These are phyloP conservation scores for Hyparrhenia diplandra DNA, from an alignment of 176 grass and related monocot genomes.

Conservation along the genomic window DNA sequence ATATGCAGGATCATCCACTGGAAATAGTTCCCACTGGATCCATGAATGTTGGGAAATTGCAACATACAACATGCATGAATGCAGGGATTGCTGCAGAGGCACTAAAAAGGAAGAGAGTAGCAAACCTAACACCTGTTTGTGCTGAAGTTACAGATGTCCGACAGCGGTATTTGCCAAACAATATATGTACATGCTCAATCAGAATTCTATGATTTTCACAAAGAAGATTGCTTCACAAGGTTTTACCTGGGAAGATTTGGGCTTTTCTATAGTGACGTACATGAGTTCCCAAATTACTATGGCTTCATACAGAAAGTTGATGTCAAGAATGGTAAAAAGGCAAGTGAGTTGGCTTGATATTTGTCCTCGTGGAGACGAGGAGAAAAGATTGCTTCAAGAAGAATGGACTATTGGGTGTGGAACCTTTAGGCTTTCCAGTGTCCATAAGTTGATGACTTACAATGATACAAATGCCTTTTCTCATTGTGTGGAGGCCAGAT, in stretches of 20 bases:
- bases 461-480: slow-evolving; percentile 48
- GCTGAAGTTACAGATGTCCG: slow-evolving; percentile 15
- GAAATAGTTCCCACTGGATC: background rate
- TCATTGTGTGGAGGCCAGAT: slow-evolving; percentile 35
- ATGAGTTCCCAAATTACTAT: slow-evolving; percentile 81
- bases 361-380: slow-evolving; percentile 40
- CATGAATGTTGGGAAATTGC: too few species aligned
- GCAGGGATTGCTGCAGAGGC: too few species aligned
- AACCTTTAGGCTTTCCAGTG: slow-evolving; percentile 31
- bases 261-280: slow-evolving; percentile 69
- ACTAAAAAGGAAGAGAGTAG: slow-evolving; percentile 4
- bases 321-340: slow-evolving; percentile 18
- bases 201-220: slow-evolving; percentile 55
- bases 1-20: slow-evolving; percentile 17
- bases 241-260: slow-evolving; percentile 57
- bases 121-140: background rate
- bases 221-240: slow-evolving; percentile 36
- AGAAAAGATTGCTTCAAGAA: slow-evolving; percentile 41
- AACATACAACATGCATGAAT: too few species aligned
- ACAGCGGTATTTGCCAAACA: background rate
- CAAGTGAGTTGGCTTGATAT: slow-evolving; percentile 59
- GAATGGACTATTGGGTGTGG: slow-evolving; percentile 50
- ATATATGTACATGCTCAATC: slow-evolving; percentile 26
- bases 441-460: background rate
- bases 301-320: slow-evolving; percentile 48